Conservation (phyloP, 164 flowering plant genomes). For the Tetracentron sinense region DNA sequence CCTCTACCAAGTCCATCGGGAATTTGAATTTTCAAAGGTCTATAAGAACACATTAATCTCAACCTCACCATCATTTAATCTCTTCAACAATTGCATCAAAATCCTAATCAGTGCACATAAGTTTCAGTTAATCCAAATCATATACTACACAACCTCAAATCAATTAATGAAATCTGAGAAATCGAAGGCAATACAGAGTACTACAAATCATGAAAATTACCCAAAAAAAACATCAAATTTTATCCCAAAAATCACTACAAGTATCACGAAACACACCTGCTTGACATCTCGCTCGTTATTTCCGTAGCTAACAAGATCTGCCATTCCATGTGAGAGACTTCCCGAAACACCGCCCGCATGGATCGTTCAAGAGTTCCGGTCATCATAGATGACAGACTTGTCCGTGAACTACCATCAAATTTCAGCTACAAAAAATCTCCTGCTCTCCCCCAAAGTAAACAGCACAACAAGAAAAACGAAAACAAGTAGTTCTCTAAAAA, state of each 20-base stretch:
- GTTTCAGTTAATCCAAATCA: background rate
- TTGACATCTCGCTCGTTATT: constrained; percentile 77
- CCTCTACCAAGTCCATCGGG: background rate
- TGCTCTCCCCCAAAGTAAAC: constrained; percentile 7
- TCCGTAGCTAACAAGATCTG: constrained; percentile 91
- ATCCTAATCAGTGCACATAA: background rate
- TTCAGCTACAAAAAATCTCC: constrained; percentile 13
- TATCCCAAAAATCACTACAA: background rate
- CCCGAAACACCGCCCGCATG: constrained; percentile 65
- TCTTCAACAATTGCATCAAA: background rate
- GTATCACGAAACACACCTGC: constrained; percentile 44
- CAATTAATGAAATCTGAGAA: background rate
- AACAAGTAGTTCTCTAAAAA: background rate
- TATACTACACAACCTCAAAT: background rate
- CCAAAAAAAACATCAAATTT: background rate
- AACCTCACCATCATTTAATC: background rate
- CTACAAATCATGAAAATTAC: constrained; percentile 2
- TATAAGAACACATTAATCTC: too few relatives aligned
- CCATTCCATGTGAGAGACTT: constrained; percentile 93
- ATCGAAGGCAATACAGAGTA: background rate
- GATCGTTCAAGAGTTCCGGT: constrained; percentile 30
- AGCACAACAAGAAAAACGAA: background rate
- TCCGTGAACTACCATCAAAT: constrained; percentile 33
- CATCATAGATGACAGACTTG: constrained; percentile 46
- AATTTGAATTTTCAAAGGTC: background rate